These are phyloP conservation scores for Claviceps paspali DNA, from an alignment of 2,329 filamentous ascomycete species.

Conservation along the genomic window DNA sequence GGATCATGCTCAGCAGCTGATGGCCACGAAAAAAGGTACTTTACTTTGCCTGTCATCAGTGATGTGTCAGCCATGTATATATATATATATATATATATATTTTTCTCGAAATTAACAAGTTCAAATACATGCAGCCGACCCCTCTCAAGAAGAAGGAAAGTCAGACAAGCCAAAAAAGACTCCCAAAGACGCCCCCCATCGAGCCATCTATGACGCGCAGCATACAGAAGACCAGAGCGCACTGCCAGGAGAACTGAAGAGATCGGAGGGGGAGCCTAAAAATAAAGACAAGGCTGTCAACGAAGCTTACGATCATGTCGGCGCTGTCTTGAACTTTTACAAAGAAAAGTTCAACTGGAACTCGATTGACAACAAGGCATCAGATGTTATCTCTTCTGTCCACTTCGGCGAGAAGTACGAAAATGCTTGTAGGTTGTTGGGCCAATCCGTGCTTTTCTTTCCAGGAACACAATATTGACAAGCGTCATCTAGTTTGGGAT, in stretches of 20 bases:
- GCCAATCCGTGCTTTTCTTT: too few relatives aligned
- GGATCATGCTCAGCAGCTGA: conserved; percentile 20
- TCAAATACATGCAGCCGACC: background rate
- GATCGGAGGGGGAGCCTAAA: conserved; percentile 26
- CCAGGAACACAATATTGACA: background rate
- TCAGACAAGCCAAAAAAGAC: conserved; percentile 5
- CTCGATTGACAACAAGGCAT: conserved; percentile 35
- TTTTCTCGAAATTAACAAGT: background rate
- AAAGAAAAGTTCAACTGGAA: conserved; percentile 32
- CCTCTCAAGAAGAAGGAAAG: background rate
- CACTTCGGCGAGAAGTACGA: conserved; percentile 34
- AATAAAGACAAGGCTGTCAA: conserved; percentile 28
- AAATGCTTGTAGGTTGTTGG: conserved; percentile 27
- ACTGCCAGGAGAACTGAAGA: conserved; percentile 27
- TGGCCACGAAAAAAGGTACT: conserved; percentile 11
- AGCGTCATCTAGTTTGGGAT: conserved; percentile 29
- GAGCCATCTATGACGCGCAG: conserved; percentile 30
- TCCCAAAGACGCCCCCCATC: conserved; percentile 17
- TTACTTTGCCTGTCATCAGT: background rate
- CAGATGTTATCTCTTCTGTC: conserved; percentile 34
- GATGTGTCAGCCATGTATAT: too few relatives aligned
- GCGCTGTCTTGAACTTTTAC: conserved; percentile 34
- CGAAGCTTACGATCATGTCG: conserved; percentile 34
- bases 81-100: too few relatives aligned
- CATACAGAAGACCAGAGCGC: conserved; percentile 19